Conservation (phyloP, 208 protist genomes). For the Leishmania tropica region DNA sequence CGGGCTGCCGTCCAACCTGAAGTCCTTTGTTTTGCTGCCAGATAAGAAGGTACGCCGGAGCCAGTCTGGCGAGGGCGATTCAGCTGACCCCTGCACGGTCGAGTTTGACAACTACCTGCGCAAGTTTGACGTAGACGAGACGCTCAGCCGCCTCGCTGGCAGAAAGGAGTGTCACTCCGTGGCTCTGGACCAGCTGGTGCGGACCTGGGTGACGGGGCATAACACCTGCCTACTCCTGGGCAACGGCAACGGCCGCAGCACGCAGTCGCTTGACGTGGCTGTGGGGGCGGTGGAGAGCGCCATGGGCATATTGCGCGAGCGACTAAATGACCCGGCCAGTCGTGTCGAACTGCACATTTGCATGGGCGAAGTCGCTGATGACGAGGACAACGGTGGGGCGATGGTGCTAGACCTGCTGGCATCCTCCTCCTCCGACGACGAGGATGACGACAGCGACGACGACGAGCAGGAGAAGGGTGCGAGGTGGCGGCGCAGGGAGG, state of each 20-base stretch:
- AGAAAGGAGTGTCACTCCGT: constrained; percentile 18
- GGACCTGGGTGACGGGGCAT: constrained; percentile 28
- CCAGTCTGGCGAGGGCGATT: not conserved
- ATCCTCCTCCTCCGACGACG: not conserved
- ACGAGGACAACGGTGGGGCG: not conserved
- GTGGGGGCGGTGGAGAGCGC: constrained; percentile 16
- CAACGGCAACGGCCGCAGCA: constrained; percentile 29
- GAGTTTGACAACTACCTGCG: constrained; percentile 27
- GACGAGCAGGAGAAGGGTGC: not conserved
- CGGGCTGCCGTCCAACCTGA: not conserved
- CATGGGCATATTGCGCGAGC: constrained; percentile 12
- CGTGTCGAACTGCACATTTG: constrained; percentile 17
- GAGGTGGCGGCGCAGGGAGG: not conserved
- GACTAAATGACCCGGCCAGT: constrained; percentile 12
- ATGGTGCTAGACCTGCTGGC: constrained; percentile 13
- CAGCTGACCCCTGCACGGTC: not conserved
- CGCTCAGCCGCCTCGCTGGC: constrained; percentile 30
- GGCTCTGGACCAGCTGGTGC: constrained; percentile 26
- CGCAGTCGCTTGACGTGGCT: constrained; percentile 9
- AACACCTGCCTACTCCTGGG: constrained; percentile 34
- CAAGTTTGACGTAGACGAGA: constrained; percentile 25
- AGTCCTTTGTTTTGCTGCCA: constrained; percentile 2
- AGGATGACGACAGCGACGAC: not conserved
- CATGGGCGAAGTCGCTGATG: constrained; percentile 18
- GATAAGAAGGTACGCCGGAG: constrained; percentile 4